Base-by-base conservation (phyloP, 1,139 yeast genomes). In the Sugiyamaella castrensis region DNA sequence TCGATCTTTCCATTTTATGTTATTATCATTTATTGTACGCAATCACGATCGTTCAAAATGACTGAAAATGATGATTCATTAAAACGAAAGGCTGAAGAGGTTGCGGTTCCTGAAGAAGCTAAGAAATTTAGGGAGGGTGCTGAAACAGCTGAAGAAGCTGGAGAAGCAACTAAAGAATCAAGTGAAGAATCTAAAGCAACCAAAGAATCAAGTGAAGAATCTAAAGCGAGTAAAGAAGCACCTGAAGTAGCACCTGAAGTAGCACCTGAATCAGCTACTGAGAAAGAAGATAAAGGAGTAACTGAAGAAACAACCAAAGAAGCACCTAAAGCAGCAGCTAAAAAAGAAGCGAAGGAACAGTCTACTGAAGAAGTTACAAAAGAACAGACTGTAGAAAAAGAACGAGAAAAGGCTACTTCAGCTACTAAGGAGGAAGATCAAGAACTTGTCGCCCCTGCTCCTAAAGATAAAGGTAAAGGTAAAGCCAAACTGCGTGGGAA, bases 321-420 rank as follows among this genome's bases (percentile, higher is more conserved):
- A 54, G 51, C 52, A 32, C 60, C 65, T n/a, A n/a, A n/a, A n/a
- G n/a, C n/a, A n/a, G n/a, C n/a, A n/a, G 62, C n/a, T n/a, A n/a
- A n/a, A n/a, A n/a, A n/a, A n/a, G n/a, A n/a, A n/a, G n/a, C n/a
- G n/a, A n/a, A 74, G 71, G 76, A 77, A 57, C 81, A 77, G 54
- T 81, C 75, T 52, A 72, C 71, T 34, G 44, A 75, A 70, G 26
- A 42, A 31, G 15, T 31, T 10, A 30, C 48, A 9, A 7, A 35
- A 4, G 26, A 7, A 13, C 19, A 37, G 8, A 40, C 13, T n/a
- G n/a, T n/a, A n/a, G n/a, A n/a, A n/a, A n/a, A n/a, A n/a, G n/a
- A n/a, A n/a, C n/a, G n/a, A 6, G 46, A 36, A 39, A 37, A 31
- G 40, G 26, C 50, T 30, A 46, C 37, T 37, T 40, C 40, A 30